phyloP scores from a whole-genome alignment of 2,329 filamentous ascomycete genomes.

The Curvularia hawaiiensis region DNA sequence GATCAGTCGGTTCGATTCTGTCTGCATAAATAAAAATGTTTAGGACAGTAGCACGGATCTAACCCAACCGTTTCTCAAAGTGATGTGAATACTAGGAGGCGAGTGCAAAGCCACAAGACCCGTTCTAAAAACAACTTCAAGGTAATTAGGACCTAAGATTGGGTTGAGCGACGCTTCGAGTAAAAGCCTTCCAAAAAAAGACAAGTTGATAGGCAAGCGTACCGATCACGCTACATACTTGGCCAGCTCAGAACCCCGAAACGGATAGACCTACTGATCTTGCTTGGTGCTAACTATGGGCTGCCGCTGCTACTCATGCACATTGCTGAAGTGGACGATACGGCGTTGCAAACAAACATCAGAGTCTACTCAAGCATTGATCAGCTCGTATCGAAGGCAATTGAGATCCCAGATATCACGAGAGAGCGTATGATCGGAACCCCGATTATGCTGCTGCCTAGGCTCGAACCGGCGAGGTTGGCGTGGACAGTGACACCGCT shows the following conservation, averaged over 20 bases:
- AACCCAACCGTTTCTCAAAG: no score
- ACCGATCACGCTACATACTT: not conserved
- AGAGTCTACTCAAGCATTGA: not conserved
- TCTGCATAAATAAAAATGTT: no score
- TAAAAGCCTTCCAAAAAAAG: no score
- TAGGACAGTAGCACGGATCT: no score
- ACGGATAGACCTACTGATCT: constrained; percentile 3
- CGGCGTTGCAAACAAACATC: not conserved
- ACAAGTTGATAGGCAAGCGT: not conserved
- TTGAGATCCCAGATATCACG: not conserved
- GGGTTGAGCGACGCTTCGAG: no score
- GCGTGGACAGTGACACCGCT: not conserved
- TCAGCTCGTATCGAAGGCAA: not conserved
- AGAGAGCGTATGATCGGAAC: not conserved
- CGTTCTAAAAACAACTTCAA: not conserved
- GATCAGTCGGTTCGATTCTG: no score
- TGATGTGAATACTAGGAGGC: not conserved
- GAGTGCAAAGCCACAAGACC: not conserved
- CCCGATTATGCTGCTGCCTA: not conserved
- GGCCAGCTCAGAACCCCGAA: not conserved
- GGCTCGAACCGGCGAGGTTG: not conserved
- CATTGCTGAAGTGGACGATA: not conserved
- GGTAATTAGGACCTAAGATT: not conserved
- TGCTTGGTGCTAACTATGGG: constrained; percentile 16
- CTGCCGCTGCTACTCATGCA: constrained; percentile 18